phyloP scores from a whole-genome alignment of 2,329 filamentous ascomycete genomes.

The Talaromyces funiculosus region DNA sequence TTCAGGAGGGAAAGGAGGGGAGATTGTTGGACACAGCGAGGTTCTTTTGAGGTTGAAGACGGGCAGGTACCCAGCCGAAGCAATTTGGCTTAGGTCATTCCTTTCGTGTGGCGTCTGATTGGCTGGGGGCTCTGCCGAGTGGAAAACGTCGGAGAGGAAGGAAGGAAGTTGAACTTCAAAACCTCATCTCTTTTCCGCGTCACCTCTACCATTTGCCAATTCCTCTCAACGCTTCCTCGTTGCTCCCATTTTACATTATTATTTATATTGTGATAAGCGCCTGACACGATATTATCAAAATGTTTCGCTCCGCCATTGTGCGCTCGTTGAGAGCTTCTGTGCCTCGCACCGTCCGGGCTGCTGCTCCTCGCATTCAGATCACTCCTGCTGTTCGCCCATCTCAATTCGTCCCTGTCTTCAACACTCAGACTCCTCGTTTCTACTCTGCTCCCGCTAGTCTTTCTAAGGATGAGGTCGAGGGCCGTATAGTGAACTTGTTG shows the following conservation, averaged over 20 bases:
- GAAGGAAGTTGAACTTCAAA: conserved; percentile 1
- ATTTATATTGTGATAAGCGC: neutral
- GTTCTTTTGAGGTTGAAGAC: neutral
- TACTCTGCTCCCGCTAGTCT: conserved; percentile 81
- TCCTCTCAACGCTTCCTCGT: conserved; percentile 15
- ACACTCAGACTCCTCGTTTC: conserved; percentile 67
- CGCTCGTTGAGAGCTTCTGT: conserved; percentile 61
- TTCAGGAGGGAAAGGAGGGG: neutral
- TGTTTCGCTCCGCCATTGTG: conserved; percentile 86
- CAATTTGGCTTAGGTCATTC: conserved; percentile 36
- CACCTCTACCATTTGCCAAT: conserved; percentile 16
- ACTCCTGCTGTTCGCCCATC: conserved; percentile 57
- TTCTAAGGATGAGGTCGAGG: conserved; percentile 77
- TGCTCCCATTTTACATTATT: conserved; percentile 7
- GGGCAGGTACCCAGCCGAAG: conserved; percentile 15
- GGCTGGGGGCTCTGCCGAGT: conserved; percentile 26
- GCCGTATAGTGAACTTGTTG: conserved; percentile 84
- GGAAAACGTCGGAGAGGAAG: conserved; percentile 20
- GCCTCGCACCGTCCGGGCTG: conserved; percentile 48
- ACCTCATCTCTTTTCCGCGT: conserved; percentile 19
- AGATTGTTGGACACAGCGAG: neutral
- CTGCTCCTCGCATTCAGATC: conserved; percentile 57
- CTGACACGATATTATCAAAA: conserved; percentile 43
- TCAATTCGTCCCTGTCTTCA: conserved; percentile 57
- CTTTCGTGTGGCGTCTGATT: conserved; percentile 36